Conservation (phyloP, 1,284 basidiomycete species). For the Thelephora terrestris region DNA sequence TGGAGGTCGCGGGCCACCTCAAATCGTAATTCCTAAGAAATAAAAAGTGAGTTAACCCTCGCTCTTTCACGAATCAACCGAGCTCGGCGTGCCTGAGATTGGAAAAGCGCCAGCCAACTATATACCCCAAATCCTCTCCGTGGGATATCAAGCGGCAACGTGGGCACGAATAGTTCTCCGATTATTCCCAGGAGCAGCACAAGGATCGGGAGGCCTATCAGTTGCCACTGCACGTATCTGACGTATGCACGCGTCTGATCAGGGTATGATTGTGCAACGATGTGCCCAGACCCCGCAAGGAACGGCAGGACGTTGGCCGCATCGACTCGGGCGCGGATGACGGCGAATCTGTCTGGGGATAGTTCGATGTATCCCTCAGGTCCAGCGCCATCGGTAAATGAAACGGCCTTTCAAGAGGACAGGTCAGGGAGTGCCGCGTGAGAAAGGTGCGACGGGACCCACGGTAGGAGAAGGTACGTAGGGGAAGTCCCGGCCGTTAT, state of each 20-base stretch:
- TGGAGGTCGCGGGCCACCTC: no score
- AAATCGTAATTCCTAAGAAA: no score
- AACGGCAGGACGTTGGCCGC: constrained; percentile 31
- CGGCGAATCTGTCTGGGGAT: constrained; percentile 21
- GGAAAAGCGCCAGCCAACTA: no score
- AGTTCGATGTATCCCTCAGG: constrained; percentile 29
- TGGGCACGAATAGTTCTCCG: no score
- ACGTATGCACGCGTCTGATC: neutral
- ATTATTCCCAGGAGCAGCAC: no score
- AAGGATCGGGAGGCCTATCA: no score
- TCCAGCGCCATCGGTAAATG: constrained; percentile 26
- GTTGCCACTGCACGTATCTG: no score
- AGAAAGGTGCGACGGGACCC: neutral
- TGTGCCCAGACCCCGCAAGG: constrained; percentile 26
- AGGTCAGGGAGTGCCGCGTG: neutral
- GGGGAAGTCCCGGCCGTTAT: constrained; percentile 27
- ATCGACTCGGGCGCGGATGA: constrained; percentile 26
- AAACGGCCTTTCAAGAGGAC: constrained; percentile 22
- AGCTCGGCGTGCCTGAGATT: no score
- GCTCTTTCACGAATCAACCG: no score
- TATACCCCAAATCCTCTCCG: no score
- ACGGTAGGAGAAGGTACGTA: constrained; percentile 33
- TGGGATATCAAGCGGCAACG: no score
- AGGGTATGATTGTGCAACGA: constrained; percentile 16
- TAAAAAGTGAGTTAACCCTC: no score